Conservation (phyloP, 139 green algal genomes). For the Diplosphaera chodatii region DNA sequence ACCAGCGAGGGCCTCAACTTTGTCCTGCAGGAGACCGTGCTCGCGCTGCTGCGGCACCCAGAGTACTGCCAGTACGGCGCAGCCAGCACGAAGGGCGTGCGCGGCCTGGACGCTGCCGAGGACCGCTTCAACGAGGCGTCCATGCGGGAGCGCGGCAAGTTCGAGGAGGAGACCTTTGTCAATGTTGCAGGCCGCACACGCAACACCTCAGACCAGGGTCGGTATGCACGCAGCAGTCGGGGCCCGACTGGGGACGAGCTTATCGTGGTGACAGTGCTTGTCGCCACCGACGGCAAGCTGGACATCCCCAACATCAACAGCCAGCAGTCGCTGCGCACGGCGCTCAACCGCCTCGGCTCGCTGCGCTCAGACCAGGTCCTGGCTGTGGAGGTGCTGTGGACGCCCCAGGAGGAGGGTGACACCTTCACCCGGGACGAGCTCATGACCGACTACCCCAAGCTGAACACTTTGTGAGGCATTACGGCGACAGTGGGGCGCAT, state of each 20-base stretch:
- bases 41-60: conserved; percentile 83
- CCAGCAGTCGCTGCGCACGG: conserved; percentile 37
- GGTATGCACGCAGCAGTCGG: too few relatives aligned
- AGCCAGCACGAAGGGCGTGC: conserved; percentile 6
- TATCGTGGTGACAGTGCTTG: conserved; percentile 84
- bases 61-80: conserved; percentile 79
- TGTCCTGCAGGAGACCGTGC: conserved; percentile 80
- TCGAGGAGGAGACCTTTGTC: conserved; percentile 86
- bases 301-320: conserved; percentile 58
- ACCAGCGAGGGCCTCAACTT: conserved; percentile 66
- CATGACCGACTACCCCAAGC: conserved; percentile 70
- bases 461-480: conserved; percentile 55
- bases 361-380: conserved; percentile 56
- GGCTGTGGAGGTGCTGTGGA: conserved; percentile 97
- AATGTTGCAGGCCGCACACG: conserved; percentile 72
- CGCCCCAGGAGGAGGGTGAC: conserved; percentile 84
- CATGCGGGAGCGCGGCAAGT: conserved; percentile 76
- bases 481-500: too few relatives aligned
- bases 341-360: conserved; percentile 65
- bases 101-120: conserved; percentile 52
- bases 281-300: conserved; percentile 62
- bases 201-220: too few relatives aligned
- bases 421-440: conserved; percentile 79
- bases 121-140: conserved; percentile 55
- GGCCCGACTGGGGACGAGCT: conserved; percentile 44